Conservation (phyloP, 768 basidiomycete species). For the Boletus rubroflammeus region DNA sequence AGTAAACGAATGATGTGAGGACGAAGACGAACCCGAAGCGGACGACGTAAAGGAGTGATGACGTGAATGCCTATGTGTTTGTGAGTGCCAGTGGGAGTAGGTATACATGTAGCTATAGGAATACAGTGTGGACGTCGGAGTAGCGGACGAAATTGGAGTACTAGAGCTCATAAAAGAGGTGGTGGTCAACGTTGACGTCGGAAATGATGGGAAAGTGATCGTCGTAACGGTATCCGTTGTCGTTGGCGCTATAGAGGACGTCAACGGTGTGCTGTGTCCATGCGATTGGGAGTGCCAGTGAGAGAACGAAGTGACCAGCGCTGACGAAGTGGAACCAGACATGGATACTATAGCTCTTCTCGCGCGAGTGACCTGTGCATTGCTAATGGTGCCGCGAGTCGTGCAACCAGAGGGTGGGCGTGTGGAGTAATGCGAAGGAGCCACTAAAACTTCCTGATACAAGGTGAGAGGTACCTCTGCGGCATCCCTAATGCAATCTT, state of each 20-base stretch:
- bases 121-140: background rate
- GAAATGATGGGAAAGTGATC: constrained; percentile 5
- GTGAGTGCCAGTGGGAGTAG: background rate
- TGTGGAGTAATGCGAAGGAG: constrained; percentile 52
- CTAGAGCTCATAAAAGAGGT: constrained; percentile 1
- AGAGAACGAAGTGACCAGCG: background rate
- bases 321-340: constrained; percentile 1
- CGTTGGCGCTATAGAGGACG: constrained; percentile 1
- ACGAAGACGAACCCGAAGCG: background rate
- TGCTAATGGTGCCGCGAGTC: constrained; percentile 47
- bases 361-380: constrained; percentile 33
- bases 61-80: background rate
- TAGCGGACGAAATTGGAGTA: background rate
- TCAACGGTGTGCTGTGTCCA: background rate
- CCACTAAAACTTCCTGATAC: constrained; percentile 56
- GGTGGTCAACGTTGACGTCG: background rate
- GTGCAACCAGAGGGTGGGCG: constrained; percentile 63
- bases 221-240: constrained; percentile 4
- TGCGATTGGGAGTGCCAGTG: background rate
- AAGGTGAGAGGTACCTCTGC: constrained; percentile 58
- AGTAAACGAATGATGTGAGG: background rate
- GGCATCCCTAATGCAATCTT: constrained; percentile 51
- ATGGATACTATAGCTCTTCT: constrained; percentile 26
- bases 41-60: background rate
- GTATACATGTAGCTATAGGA: constrained; percentile 1